phyloP scores from a whole-genome alignment of 208 protist genomes.

The Trypanosoma rangeli region DNA sequence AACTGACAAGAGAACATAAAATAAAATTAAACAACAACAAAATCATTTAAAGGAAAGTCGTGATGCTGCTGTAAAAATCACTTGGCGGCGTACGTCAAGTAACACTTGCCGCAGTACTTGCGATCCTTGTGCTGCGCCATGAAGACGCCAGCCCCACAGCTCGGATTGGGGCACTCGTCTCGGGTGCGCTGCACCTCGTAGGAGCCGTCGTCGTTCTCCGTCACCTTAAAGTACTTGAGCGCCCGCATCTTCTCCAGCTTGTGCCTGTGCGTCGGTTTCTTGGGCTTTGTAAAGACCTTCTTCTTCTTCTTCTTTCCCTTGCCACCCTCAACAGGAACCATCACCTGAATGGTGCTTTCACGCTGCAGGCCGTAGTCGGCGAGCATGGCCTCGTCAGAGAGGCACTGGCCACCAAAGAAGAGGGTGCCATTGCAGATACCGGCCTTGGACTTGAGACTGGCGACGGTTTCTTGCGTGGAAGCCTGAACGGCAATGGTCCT shows the following conservation, averaged over 20 bases:
- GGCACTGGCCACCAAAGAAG: constrained; percentile 89
- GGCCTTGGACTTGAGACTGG: constrained; percentile 77
- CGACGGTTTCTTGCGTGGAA: constrained; percentile 83
- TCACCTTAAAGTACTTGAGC: constrained; percentile 99
- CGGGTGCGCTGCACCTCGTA: constrained; percentile 96
- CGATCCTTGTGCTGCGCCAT: constrained; percentile 99
- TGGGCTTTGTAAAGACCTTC: constrained; percentile 99
- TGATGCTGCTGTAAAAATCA: constrained; percentile 28
- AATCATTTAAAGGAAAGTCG: constrained; percentile 16
- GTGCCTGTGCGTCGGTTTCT: constrained; percentile 98
- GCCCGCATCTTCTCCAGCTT: constrained; percentile 99
- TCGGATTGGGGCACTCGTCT: constrained; percentile 94
- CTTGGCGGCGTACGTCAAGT: constrained; percentile 92
- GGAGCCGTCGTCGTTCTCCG: constrained; percentile 95
- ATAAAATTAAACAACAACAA: constrained; percentile 14
- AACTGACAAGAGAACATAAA: constrained; percentile 9
- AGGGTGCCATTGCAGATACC: constrained; percentile 66
- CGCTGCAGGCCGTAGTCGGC: constrained; percentile 69
- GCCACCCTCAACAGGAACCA: constrained; percentile 89
- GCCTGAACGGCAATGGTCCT: constrained; percentile 90
- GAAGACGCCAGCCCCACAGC: constrained; percentile 98
- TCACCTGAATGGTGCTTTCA: constrained; percentile 89
- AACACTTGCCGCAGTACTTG: constrained; percentile 99
- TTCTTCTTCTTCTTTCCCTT: constrained; percentile 99
- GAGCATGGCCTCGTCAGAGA: constrained; percentile 75